Conservation (phyloP, 140 eudicot genomes). For the Oenanthe javanica region DNA sequence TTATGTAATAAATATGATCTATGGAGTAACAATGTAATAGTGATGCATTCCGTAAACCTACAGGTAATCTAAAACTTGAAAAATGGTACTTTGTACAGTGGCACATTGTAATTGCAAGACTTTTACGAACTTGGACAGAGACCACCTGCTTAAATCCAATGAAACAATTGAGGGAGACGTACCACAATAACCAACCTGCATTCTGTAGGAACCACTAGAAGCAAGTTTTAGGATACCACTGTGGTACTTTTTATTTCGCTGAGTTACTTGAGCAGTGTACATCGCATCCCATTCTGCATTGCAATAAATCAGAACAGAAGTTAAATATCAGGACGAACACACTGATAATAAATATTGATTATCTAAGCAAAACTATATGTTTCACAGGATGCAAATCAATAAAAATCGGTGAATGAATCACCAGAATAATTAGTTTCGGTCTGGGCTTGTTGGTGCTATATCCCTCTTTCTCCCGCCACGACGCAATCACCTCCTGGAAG, state of each 20-base stretch:
- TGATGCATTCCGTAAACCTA: background rate
- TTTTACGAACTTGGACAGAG: background rate
- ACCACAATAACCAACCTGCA: conserved; percentile 29
- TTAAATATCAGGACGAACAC: background rate
- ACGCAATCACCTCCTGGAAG: conserved; percentile 17
- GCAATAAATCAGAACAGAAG: background rate
- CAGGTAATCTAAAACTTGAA: background rate
- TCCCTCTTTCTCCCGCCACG: conserved; percentile 13
- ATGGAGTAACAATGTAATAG: background rate
- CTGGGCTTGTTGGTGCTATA: conserved; percentile 20
- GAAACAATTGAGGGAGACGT: background rate
- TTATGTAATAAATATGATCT: background rate
- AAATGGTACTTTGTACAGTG: background rate
- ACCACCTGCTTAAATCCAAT: background rate
- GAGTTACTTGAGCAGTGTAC: conserved; percentile 53
- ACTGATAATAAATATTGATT: background rate
- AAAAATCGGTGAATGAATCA: conserved; percentile 35
- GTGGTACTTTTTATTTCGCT: conserved; percentile 41
- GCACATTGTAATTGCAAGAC: background rate
- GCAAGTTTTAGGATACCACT: conserved; percentile 42
- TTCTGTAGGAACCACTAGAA: conserved; percentile 38
- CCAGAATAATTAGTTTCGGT: conserved; percentile 16
- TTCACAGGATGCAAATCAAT: background rate
- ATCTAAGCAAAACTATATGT: conserved; percentile 5
- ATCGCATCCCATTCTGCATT: conserved; percentile 49